Evolutionary conservation across 345 rosid genomes (phyloP).

Genomic region (Lepidium aucheri): DNA sequence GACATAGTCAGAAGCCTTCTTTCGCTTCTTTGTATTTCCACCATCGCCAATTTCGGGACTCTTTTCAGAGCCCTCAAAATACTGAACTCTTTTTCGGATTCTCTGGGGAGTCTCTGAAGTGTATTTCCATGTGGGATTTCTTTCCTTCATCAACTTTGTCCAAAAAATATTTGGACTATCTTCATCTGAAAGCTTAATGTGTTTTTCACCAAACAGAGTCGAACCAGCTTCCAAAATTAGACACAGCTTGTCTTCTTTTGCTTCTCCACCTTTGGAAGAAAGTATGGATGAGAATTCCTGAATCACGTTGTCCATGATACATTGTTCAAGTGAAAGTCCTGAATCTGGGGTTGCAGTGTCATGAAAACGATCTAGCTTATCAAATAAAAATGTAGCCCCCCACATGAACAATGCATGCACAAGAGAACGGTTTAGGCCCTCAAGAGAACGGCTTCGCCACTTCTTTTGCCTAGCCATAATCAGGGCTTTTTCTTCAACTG

Average conservation of each 20-base stretch:
- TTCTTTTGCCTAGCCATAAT: conserved; percentile 57
- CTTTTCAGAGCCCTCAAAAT: conserved; percentile 25
- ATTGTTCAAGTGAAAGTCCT: conserved; percentile 26
- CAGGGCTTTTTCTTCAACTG: conserved; percentile 74
- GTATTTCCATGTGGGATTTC: conserved; percentile 66
- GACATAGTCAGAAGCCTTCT: conserved; percentile 34
- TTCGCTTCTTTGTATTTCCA: conserved; percentile 46
- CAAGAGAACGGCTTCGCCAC: conserved; percentile 41
- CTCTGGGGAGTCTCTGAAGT: conserved; percentile 45
- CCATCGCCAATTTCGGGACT: conserved; percentile 25
- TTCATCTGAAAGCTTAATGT: conserved; percentile 38
- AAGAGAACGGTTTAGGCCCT: conserved; percentile 33
- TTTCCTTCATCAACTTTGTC: conserved; percentile 58
- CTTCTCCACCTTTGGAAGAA: conserved; percentile 32
- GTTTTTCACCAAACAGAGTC: conserved; percentile 55
- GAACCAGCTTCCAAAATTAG: conserved; percentile 46
- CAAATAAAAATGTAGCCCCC: conserved; percentile 66
- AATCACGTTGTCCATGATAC: conserved; percentile 33
- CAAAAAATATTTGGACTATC: conserved; percentile 57
- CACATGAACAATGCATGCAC: conserved; percentile 69
- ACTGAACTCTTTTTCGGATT: conserved; percentile 53
- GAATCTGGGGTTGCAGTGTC: conserved; percentile 19
- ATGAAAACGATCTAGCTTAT: conserved; percentile 60
- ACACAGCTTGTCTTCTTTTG: conserved; percentile 27
- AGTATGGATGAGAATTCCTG: conserved; percentile 50